phyloP scores from a whole-genome alignment of 805 yeast genomes.

The Saccharomycopsis babjevae region DNA sequence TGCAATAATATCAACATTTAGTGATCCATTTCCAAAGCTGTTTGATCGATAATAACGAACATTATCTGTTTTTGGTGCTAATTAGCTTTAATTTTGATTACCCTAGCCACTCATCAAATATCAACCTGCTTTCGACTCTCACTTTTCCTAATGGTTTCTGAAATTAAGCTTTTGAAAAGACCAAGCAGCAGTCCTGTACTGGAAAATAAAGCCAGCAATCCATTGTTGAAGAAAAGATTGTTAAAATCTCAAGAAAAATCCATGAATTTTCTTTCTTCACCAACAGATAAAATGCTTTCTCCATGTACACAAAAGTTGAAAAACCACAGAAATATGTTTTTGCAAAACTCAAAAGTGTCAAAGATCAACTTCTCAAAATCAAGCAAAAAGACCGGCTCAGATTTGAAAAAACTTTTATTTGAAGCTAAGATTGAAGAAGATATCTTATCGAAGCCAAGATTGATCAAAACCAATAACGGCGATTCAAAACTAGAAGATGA shows the following conservation, averaged over 20 bases:
- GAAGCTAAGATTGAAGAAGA: slow-evolving; percentile 3
- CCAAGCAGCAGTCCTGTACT: neutral
- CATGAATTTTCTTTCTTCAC: slow-evolving; percentile 31
- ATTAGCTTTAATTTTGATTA: too few relatives aligned
- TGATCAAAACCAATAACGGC: neutral
- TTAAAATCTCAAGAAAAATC: slow-evolving; percentile 16
- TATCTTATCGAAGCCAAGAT: neutral
- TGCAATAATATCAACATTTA: neutral
- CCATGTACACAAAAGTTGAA: slow-evolving; percentile 49
- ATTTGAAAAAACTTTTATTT: neutral
- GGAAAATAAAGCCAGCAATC: neutral
- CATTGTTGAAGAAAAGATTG: slow-evolving; percentile 21
- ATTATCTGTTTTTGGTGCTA: too few relatives aligned
- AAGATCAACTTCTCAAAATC: slow-evolving; percentile 19
- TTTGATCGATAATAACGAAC: too few relatives aligned
- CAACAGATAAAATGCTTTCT: slow-evolving; percentile 48
- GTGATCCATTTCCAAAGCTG: too few relatives aligned
- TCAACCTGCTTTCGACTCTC: too few relatives aligned
- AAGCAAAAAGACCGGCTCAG: neutral
- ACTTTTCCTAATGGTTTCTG: neutral
- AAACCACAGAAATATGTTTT: slow-evolving; percentile 30
- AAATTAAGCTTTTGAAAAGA: neutral
- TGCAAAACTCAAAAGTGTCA: slow-evolving; percentile 20
- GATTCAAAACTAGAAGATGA: neutral
- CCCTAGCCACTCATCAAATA: too few relatives aligned